Percentiles rank a stretch among this genome's conserved stretches.
phyloP scores from a whole-genome alignment of 2,329 filamentous ascomycete species.

The Ceratocystis variospora region DNA sequence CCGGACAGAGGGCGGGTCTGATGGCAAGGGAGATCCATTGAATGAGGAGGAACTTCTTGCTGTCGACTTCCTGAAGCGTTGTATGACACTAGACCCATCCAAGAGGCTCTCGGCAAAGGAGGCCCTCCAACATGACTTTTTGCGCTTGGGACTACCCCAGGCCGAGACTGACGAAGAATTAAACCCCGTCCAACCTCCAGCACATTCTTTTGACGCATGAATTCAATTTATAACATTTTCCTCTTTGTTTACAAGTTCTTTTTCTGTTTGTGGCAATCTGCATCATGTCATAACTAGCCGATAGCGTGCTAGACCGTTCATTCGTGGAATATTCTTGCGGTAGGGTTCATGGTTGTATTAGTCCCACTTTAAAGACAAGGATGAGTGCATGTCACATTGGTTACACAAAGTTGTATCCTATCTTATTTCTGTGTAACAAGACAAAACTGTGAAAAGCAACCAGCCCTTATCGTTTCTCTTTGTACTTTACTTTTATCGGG shows the following conservation, averaged over 20 bases:
- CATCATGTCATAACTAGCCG: background rate
- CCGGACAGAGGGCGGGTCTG: slow-evolving; percentile 47
- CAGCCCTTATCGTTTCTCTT: too few species aligned
- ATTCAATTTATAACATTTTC: background rate
- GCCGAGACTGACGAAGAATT: slow-evolving; percentile 2
- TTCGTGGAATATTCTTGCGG: background rate
- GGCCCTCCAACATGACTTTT: slow-evolving; percentile 59
- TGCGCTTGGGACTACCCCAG: slow-evolving; percentile 27
- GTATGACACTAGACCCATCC: slow-evolving; percentile 63
- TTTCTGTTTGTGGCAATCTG: background rate
- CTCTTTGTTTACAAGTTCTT: background rate
- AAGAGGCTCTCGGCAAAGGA: slow-evolving; percentile 62
- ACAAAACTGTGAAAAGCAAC: too few species aligned
- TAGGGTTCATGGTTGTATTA: background rate
- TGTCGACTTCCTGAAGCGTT: slow-evolving; percentile 54
- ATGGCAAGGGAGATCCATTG: slow-evolving; percentile 38
- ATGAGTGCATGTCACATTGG: background rate
- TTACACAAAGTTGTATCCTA: background rate
- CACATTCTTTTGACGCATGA: background rate
- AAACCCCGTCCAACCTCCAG: background rate
- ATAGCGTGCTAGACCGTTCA: background rate
- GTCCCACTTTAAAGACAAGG: background rate
- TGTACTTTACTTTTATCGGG: too few species aligned
- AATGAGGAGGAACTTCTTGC: slow-evolving; percentile 57
- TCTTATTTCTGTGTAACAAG: too few species aligned